These are phyloP conservation scores for Fusarium beomiforme DNA, from an alignment of 2,329 filamentous ascomycete genomes.

Conservation along the genomic window DNA sequence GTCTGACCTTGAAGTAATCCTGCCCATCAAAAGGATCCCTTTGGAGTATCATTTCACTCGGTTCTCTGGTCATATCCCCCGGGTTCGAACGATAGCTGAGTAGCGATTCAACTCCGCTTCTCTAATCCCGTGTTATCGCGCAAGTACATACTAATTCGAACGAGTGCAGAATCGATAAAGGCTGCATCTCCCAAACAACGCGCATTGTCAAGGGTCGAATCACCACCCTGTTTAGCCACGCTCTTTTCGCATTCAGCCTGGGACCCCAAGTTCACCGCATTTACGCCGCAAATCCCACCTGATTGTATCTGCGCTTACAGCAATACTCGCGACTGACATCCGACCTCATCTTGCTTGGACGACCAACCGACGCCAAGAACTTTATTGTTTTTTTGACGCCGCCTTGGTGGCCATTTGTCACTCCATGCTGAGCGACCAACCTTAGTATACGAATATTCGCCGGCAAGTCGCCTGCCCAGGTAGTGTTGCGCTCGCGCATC, in stretches of 20 bases:
- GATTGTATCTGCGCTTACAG: slow-evolving; percentile 23
- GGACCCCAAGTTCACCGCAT: slow-evolving; percentile 19
- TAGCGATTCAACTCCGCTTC: slow-evolving; percentile 13
- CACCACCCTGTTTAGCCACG: slow-evolving; percentile 13
- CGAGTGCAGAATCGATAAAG: slow-evolving; percentile 22
- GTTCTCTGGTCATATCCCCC: slow-evolving; percentile 28
- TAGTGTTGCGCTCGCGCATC: slow-evolving; percentile 1
- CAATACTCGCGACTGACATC: slow-evolving; percentile 12
- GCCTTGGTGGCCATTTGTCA: background rate
- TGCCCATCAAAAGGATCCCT: slow-evolving; percentile 19
- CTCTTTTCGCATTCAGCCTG: slow-evolving; percentile 18
- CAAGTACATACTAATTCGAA: slow-evolving; percentile 7
- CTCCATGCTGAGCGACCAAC: slow-evolving; percentile 4
- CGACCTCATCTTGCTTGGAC: slow-evolving; percentile 1
- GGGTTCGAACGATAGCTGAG: slow-evolving; percentile 24
- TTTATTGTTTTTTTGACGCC: background rate
- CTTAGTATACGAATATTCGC: slow-evolving; percentile 10
- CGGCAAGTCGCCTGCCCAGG: slow-evolving; percentile 4
- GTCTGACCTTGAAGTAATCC: slow-evolving; percentile 15
- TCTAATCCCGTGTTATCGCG: slow-evolving; percentile 31
- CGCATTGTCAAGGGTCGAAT: slow-evolving; percentile 14
- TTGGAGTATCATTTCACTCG: slow-evolving; percentile 5
- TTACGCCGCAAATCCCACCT: slow-evolving; percentile 31
- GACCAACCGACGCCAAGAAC: background rate
- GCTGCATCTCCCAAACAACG: slow-evolving; percentile 15